These are phyloP conservation scores for Diutina siamensis DNA, from an alignment of 1,139 yeast species.

Conservation along the genomic window DNA sequence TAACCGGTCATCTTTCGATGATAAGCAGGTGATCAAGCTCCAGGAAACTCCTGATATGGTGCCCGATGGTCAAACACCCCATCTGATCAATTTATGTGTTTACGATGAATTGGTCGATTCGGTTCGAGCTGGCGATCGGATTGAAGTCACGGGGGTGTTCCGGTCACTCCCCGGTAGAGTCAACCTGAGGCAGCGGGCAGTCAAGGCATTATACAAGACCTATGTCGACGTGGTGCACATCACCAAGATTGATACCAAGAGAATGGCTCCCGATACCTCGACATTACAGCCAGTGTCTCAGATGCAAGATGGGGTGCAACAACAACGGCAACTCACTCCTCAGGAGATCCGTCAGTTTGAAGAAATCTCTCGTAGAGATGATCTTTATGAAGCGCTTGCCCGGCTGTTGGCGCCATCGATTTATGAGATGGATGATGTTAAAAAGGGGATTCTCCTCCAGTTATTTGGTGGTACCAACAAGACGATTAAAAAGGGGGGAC, in stretches of 20 bases:
- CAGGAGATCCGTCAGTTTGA: conserved; percentile 59
- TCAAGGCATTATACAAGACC: conserved; percentile 80
- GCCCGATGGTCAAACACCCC: conserved; percentile 99
- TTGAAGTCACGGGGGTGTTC: conserved; percentile 92
- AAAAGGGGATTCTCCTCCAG: conserved; percentile 86
- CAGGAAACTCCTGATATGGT: conserved; percentile 97
- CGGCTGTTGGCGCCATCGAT: conserved; percentile 93
- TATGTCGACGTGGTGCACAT: conserved; percentile 91
- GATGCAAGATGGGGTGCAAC: conserved; percentile 58
- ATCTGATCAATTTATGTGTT: conserved; percentile 84
- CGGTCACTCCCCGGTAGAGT: conserved; percentile 87
- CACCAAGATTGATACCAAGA: conserved; percentile 70
- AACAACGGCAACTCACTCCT: conserved; percentile 52
- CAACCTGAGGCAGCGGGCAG: conserved; percentile 73
- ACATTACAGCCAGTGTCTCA: conserved; percentile 36
- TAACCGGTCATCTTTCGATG: conserved; percentile 86
- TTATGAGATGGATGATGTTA: conserved; percentile 91
- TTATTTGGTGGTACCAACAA: conserved; percentile 94
- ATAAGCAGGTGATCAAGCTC: conserved; percentile 83
- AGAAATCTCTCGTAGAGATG: conserved; percentile 54
- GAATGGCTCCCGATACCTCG: conserved; percentile 72
- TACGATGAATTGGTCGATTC: conserved; percentile 93
- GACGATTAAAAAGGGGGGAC: conserved; percentile 79
- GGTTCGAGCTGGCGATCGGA: conserved; percentile 93
- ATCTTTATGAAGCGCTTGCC: conserved; percentile 78